Conservation (phyloP, 2,329 filamentous ascomycete genomes). For the Clonostachys byssicola region DNA sequence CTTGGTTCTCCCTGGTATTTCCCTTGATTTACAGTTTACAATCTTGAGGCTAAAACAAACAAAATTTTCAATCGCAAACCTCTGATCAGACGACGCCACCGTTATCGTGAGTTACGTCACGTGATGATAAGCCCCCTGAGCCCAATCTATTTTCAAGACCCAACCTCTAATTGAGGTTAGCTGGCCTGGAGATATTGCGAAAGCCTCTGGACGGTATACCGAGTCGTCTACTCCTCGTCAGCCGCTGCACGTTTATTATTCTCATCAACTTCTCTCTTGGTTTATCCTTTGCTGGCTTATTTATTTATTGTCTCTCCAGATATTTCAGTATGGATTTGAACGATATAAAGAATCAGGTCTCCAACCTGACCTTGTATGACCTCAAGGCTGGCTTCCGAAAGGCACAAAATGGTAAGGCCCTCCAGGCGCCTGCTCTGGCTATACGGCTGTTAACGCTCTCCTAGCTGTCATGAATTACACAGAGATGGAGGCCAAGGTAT, state of each 20-base stretch:
- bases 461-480: slow-evolving; percentile 97
- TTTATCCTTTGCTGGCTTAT: slow-evolving; percentile 1
- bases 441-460: slow-evolving; percentile 15
- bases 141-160: not conserved
- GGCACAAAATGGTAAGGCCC: slow-evolving; percentile 80
- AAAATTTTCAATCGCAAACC: too few species aligned
- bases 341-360: slow-evolving; percentile 79
- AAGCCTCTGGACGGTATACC: not conserved
- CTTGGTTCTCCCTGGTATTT: too few species aligned
- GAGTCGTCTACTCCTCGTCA: not conserved
- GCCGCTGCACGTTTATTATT: not conserved
- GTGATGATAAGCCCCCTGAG: not conserved
- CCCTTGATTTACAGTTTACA: too few species aligned
- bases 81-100: too few species aligned
- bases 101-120: too few species aligned
- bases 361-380: slow-evolving; percentile 91
- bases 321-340: slow-evolving; percentile 74
- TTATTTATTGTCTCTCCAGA: not conserved
- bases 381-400: slow-evolving; percentile 92
- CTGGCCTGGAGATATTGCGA: not conserved
- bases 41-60: too few species aligned
- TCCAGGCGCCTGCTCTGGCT: not conserved
- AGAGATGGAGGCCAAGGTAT: slow-evolving; percentile 76
- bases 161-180: too few species aligned
- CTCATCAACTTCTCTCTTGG: not conserved